A percentile compares a stretch with the other conserved stretches of the same genome.
Evolutionary conservation across 352 stramenopile species (phyloP).

Genomic region (Pythium inflatum): DNA sequence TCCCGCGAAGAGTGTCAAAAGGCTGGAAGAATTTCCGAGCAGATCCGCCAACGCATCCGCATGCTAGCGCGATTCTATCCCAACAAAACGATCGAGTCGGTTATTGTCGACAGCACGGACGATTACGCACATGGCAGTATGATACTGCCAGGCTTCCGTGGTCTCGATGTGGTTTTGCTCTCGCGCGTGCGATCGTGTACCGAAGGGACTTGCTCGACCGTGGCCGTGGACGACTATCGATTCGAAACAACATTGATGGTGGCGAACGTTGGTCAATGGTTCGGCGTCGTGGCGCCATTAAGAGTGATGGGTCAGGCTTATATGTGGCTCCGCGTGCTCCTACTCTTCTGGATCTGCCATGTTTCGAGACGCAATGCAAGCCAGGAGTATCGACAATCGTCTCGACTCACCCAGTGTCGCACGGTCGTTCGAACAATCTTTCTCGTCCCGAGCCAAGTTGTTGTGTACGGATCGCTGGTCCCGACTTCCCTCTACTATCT

Average conservation of each 20-base stretch:
- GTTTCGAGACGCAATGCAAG: too few relatives aligned
- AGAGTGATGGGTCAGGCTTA: conserved; percentile 45
- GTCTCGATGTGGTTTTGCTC: conserved; percentile 17
- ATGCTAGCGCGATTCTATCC: conserved; percentile 6
- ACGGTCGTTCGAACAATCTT: conserved; percentile 37
- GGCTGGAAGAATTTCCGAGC: not conserved
- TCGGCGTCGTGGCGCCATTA: conserved; percentile 32
- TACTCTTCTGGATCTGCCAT: conserved; percentile 32
- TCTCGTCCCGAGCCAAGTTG: conserved; percentile 51
- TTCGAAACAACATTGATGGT: conserved; percentile 11
- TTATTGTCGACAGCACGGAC: conserved; percentile 23
- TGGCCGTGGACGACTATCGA: conserved; percentile 32
- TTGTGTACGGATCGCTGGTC: conserved; percentile 55
- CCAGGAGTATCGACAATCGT: too few relatives aligned
- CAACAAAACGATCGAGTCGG: conserved; percentile 22
- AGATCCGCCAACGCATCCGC: not conserved
- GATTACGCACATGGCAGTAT: conserved; percentile 13
- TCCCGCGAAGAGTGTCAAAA: not conserved
- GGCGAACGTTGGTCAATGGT: conserved; percentile 23
- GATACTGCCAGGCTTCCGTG: not conserved
- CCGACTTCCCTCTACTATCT: conserved; percentile 50
- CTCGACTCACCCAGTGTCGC: not conserved
- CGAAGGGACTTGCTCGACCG: not conserved
- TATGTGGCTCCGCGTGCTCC: conserved; percentile 37
- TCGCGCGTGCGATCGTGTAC: conserved; percentile 12